Evolutionary conservation across 1,139 yeast genomes (phyloP), one percentile per base, ranked within the genome.

Genomic region (Blastobotrys ciferrii): DNA sequence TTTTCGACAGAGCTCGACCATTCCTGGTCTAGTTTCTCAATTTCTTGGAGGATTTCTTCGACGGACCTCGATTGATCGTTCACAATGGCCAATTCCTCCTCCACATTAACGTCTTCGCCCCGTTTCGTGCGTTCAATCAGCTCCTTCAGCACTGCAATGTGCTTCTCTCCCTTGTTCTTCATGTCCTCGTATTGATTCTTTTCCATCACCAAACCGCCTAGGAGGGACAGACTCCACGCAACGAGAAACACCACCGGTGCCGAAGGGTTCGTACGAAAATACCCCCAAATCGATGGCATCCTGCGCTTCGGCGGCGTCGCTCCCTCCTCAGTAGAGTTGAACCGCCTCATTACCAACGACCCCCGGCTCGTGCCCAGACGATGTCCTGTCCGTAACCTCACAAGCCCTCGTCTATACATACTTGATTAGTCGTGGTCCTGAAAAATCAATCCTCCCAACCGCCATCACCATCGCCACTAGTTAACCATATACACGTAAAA

Each of bases 151-250:
- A 38, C 18, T 15, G 31, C 41, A 23, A 50, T 38, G 14, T 42
- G 42, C 37, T 25, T 35, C 33, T 47, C 47, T 6, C 50, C 44
- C 30, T 46, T 44, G 6, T 36, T 19, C 14, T 33, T 45, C 48
- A 53, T 40, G 4, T 45, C 45, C 6, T 54, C 53, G 32, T 42
- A 42, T 6, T 47, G 47, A 12, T 48, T 49, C 39, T 52, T 47
- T 32, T 45, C 48, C n/a, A 45, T 46, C 25, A 56, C 55, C 17
- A 56, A 32, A 25, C 53, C 54, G 13, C 53, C 53, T 11, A 56
- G 46, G 35, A 52, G 52, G 20, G 54, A 47, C 12, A 53, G 32
- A 32, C 48, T 37, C 54, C 55, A 53, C 12, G 53, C 56, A 6
- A 52, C 42, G 12, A 54, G 44, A 15, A 55, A 46, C 5, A 53